These are phyloP conservation scores for Tephrocybe sp. DNA, from an alignment of 768 basidiomycete species.

Conservation along the genomic window DNA sequence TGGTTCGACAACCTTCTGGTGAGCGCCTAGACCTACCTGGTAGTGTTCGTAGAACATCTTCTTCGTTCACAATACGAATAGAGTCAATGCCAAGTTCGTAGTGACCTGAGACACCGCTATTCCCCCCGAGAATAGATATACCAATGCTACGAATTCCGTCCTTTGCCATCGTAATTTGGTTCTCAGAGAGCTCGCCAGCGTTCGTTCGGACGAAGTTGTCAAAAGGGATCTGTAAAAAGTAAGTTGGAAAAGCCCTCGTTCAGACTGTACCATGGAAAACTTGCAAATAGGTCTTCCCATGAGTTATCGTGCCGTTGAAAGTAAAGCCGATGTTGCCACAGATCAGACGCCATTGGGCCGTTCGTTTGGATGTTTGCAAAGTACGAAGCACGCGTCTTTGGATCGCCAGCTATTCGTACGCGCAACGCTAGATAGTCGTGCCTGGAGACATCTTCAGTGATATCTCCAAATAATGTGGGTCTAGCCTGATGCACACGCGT, in stretches of 20 bases:
- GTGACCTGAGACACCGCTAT: constrained; percentile 67
- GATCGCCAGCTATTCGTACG: constrained; percentile 75
- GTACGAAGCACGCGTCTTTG: constrained; percentile 79
- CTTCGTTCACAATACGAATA: constrained; percentile 80
- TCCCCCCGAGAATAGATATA: constrained; percentile 85
- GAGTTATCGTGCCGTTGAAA: constrained; percentile 61
- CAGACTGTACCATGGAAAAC: constrained; percentile 27
- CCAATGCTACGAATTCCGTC: constrained; percentile 80
- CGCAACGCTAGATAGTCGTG: constrained; percentile 83
- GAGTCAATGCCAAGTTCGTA: constrained; percentile 86
- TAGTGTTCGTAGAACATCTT: constrained; percentile 45
- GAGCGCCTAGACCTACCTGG: constrained; percentile 23
- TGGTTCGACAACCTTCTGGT: too few species aligned
- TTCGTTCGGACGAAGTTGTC: constrained; percentile 74
- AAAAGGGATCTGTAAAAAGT: constrained; percentile 70
- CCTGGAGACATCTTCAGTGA: constrained; percentile 79
- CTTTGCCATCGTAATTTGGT: constrained; percentile 74
- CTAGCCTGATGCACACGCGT: constrained; percentile 49
- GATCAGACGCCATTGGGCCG: constrained; percentile 72
- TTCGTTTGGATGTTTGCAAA: constrained; percentile 94
- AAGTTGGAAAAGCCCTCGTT: constrained; percentile 5
- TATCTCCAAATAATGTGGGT: constrained; percentile 84
- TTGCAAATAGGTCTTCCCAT: constrained; percentile 84
- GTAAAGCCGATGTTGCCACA: constrained; percentile 96
- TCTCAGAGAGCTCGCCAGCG: constrained; percentile 64